Conservation (phyloP, 176 grass and related monocot genomes). For the Triticum dicoccoides region DNA sequence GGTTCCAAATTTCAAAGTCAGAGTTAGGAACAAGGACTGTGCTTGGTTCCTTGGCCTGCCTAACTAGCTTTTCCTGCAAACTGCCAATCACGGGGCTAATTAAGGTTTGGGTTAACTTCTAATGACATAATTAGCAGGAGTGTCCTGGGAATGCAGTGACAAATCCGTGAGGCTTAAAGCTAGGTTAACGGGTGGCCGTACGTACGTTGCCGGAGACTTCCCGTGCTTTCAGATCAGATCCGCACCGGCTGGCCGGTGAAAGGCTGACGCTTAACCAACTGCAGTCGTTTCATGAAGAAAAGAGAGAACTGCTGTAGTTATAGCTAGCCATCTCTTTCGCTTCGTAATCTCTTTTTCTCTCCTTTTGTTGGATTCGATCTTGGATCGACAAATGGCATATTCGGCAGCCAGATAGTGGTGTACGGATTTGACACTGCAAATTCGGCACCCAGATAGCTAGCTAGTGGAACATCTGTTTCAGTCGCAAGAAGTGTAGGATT, state of each 20-base stretch:
- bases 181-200: background rate
- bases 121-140: background rate
- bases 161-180: conserved; percentile 20
- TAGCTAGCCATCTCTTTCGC: conserved; percentile 1
- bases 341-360: background rate
- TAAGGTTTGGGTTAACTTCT: background rate
- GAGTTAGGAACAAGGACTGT: background rate
- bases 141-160: background rate
- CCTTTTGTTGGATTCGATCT: background rate
- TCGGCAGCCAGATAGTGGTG: background rate
- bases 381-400: background rate
- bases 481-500: background rate
- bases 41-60: background rate
- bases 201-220: background rate
- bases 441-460: background rate
- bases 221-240: conserved; percentile 24
- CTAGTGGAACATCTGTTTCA: background rate
- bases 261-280: conserved; percentile 34
- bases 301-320: background rate
- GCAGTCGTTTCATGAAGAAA: background rate
- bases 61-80: background rate
- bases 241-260: background rate
- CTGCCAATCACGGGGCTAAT: background rate
- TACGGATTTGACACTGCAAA: background rate
- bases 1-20: background rate